A percentile compares a stretch with the other conserved stretches of the same genome.
Conservation (phyloP, 345 rosid genomes). For the Moricandia moricandioides region DNA sequence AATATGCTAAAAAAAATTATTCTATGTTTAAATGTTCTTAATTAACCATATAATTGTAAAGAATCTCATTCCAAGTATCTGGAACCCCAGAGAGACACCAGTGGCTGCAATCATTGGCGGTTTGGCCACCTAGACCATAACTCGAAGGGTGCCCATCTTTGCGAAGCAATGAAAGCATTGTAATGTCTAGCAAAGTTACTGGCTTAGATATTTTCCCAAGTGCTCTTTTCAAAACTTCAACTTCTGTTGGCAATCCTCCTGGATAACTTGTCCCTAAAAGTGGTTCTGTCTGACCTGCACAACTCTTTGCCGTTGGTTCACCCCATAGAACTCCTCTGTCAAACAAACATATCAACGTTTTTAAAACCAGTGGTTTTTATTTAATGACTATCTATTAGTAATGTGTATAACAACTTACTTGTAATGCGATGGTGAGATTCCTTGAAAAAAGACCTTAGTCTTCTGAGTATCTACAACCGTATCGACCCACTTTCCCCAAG, state of each 20-base stretch:
- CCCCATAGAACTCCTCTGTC: constrained; percentile 65
- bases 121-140: constrained; percentile 55
- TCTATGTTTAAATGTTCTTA: neutral
- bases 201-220: constrained; percentile 44
- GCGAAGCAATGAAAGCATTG: constrained; percentile 67
- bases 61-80: constrained; percentile 85
- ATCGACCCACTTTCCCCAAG: constrained; percentile 83
- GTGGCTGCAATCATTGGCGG: constrained; percentile 71
- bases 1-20: constrained; percentile 16
- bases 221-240: constrained; percentile 56
- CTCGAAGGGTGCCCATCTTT: constrained; percentile 91
- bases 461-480: constrained; percentile 50
- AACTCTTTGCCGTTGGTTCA: constrained; percentile 57
- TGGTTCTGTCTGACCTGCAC: constrained; percentile 63
- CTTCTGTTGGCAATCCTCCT: constrained; percentile 56
- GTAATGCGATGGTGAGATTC: constrained; percentile 84
- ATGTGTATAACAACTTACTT: constrained; percentile 43
- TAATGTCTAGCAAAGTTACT: constrained; percentile 67
- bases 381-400: neutral
- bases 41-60: constrained; percentile 53
- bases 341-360: neutral
- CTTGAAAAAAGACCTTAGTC: constrained; percentile 69
- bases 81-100: constrained; percentile 97
- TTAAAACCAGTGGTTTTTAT: neutral
- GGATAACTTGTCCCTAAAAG: constrained; percentile 54